Conservation (phyloP, 1,284 basidiomycete genomes). For the Takashimella koratensis region DNA sequence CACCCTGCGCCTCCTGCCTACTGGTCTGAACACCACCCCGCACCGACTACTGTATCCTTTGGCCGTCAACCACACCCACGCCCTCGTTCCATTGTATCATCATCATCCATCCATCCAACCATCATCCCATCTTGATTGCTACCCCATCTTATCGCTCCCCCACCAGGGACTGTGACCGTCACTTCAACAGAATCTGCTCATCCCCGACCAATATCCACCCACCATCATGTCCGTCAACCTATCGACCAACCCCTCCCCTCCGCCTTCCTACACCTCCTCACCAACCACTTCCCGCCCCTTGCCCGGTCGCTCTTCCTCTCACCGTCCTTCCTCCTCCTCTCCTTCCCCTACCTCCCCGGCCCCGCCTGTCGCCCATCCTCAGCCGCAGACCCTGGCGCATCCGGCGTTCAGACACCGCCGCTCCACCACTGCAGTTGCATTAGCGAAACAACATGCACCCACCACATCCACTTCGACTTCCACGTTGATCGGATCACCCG, state of each 20-base stretch:
- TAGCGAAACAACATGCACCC: not conserved
- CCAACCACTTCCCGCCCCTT: not conserved
- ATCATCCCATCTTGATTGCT: too few relatives aligned
- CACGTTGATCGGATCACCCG: not conserved
- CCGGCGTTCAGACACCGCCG: not conserved
- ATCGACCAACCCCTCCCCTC: not conserved
- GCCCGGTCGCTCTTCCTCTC: too few relatives aligned
- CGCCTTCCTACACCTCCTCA: constrained; percentile 1
- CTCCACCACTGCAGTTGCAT: not conserved
- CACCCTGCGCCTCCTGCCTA: too few relatives aligned
- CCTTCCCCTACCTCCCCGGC: not conserved
- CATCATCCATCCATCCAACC: too few relatives aligned
- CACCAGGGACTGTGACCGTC: too few relatives aligned
- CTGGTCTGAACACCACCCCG: too few relatives aligned
- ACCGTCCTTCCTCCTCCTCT: not conserved
- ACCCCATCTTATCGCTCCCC: too few relatives aligned
- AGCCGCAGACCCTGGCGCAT: not conserved
- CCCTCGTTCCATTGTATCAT: too few relatives aligned
- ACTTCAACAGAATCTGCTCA: not conserved
- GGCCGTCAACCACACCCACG: not conserved
- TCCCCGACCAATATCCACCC: not conserved
- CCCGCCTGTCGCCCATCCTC: not conserved
- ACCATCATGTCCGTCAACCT: not conserved
- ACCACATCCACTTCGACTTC: not conserved
- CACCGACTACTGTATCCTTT: too few relatives aligned